These are phyloP conservation scores for Botrytis galanthina DNA, from an alignment of 2,329 filamentous ascomycete genomes.

Conservation along the genomic window DNA sequence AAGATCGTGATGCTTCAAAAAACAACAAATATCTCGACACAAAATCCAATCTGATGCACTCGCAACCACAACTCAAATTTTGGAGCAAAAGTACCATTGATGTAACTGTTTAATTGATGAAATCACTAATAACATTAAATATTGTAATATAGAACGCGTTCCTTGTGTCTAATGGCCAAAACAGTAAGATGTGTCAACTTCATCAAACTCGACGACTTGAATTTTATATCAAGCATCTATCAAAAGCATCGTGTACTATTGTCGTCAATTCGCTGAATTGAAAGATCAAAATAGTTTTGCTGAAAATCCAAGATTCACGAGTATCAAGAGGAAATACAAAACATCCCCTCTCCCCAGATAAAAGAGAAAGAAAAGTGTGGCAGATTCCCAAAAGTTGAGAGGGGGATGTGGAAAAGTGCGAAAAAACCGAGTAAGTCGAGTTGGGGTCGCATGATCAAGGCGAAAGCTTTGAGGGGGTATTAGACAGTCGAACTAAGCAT, in stretches of 20 bases:
- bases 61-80: constrained; percentile 12
- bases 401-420: not conserved
- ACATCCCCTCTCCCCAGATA: not conserved
- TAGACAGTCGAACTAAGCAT: not conserved
- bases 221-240: constrained; percentile 1
- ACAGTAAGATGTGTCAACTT: not conserved
- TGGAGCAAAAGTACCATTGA: not conserved
- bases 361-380: constrained; percentile 5
- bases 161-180: not conserved
- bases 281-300: not conserved
- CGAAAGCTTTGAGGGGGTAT: constrained; percentile 4
- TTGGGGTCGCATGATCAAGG: constrained; percentile 18
- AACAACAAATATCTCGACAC: not conserved
- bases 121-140: not conserved
- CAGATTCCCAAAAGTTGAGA: not conserved
- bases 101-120: not conserved
- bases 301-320: not conserved
- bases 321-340: not conserved
- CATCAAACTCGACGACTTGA: constrained; percentile 7
- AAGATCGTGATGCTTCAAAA: constrained; percentile 20
- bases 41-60: constrained; percentile 8
- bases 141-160: not conserved
- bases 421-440: constrained; percentile 15
- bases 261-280: not conserved
- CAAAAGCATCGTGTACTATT: not conserved